Conservation (phyloP, 192 early-diverging fungal genomes). For the Entomortierella chlamydospora region DNA sequence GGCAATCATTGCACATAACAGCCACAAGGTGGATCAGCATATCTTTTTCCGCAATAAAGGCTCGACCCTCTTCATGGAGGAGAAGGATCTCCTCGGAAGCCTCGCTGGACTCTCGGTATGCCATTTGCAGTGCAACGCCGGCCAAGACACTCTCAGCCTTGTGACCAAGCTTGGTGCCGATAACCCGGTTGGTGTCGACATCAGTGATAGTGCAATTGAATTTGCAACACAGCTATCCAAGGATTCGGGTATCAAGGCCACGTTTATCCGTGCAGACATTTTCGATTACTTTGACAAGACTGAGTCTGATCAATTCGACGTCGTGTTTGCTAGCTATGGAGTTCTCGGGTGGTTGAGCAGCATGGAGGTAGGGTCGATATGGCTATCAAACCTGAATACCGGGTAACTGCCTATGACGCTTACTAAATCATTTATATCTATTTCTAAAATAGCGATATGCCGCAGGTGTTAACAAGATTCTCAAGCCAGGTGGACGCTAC, state of each 20-base stretch:
- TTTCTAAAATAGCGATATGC: slow-evolving; percentile 27
- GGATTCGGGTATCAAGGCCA: slow-evolving; percentile 30
- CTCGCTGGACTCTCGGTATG: slow-evolving; percentile 40
- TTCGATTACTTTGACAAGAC: slow-evolving; percentile 39
- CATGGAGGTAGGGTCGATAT: slow-evolving; percentile 21
- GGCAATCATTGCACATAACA: slow-evolving; percentile 40
- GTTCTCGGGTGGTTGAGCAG: slow-evolving; percentile 25
- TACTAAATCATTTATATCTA: not conserved
- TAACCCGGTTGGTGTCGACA: slow-evolving; percentile 47
- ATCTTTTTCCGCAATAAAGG: slow-evolving; percentile 37
- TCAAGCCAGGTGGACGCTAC: slow-evolving; percentile 36
- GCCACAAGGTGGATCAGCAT: slow-evolving; percentile 50
- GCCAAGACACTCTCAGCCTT: slow-evolving; percentile 47
- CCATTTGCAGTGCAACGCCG: slow-evolving; percentile 48
- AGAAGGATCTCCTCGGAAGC: slow-evolving; percentile 36
- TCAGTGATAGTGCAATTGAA: slow-evolving; percentile 39
- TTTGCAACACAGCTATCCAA: slow-evolving; percentile 38
- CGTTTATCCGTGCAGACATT: slow-evolving; percentile 36
- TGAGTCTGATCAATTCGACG: slow-evolving; percentile 37
- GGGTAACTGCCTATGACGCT: not conserved
- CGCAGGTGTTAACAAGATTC: slow-evolving; percentile 23
- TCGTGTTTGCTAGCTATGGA: slow-evolving; percentile 50
- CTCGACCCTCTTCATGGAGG: slow-evolving; percentile 41
- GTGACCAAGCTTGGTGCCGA: slow-evolving; percentile 30
- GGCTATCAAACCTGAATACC: not conserved